Evolutionary conservation across 1,284 basidiomycete species (phyloP).

Genomic region (Kalmanozyma brasiliensis): DNA sequence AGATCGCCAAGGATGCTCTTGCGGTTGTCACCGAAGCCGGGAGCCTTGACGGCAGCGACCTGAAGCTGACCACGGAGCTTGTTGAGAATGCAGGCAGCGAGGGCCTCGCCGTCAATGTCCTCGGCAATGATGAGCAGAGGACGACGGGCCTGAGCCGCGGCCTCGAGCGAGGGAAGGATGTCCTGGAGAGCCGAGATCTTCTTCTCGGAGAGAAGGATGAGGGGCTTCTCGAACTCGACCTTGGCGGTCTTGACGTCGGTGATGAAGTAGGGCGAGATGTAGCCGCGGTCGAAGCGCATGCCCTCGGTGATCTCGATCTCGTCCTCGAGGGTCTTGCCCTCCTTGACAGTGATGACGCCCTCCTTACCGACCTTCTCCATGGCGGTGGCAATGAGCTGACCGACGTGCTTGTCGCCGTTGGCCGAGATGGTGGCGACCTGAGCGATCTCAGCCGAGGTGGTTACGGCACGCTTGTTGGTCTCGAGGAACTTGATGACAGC

Average conservation of each 20-base stretch:
- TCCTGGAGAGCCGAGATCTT: constrained; percentile 96
- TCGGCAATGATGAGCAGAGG: constrained; percentile 96
- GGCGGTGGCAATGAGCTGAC: constrained; percentile 95
- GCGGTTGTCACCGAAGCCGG: constrained; percentile 98
- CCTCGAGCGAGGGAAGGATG: constrained; percentile 92
- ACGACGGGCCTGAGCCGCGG: constrained; percentile 87
- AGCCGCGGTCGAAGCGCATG: constrained; percentile 99
- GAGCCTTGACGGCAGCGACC: constrained; percentile 93
- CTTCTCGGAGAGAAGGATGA: constrained; percentile 94
- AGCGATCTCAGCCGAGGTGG: constrained; percentile 95
- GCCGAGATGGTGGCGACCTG: constrained; percentile 98
- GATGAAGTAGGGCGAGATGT: constrained; percentile 98
- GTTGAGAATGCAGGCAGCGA: constrained; percentile 97
- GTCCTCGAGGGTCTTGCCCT: constrained; percentile 96
- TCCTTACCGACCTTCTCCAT: constrained; percentile 99
- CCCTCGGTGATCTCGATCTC: constrained; percentile 99
- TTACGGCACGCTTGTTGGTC: constrained; percentile 89
- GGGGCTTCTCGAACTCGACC: constrained; percentile 96
- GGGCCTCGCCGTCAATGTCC: constrained; percentile 96
- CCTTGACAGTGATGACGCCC: constrained; percentile 99
- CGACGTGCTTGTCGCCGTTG: constrained; percentile 93
- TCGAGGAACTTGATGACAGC: constrained; percentile 92
- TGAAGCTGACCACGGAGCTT: constrained; percentile 96
- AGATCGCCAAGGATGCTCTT: constrained; percentile 97
- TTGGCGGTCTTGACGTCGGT: constrained; percentile 98